Conservation (phyloP, 257 asterid genomes). For the Primulina huaijiensis region DNA sequence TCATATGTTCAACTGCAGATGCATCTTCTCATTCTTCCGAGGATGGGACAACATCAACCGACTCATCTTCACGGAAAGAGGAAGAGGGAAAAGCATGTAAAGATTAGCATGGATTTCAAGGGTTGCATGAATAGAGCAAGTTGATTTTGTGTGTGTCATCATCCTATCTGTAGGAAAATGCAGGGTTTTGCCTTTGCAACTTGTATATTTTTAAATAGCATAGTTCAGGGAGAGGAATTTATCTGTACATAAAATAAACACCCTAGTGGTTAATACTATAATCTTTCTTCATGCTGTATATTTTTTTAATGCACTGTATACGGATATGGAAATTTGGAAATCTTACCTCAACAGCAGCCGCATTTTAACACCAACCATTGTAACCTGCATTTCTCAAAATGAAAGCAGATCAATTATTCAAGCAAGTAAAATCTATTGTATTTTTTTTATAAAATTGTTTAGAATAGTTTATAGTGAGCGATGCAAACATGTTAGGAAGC, state of each 20-base stretch:
- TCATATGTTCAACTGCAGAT: conserved; percentile 22
- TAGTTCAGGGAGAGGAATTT: not conserved
- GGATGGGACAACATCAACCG: not conserved
- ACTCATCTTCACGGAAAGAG: not conserved
- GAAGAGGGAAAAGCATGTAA: not conserved
- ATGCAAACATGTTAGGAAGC: not conserved
- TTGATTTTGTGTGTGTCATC: not conserved
- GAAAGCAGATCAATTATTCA: not conserved
- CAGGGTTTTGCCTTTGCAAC: not conserved
- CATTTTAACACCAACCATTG: conserved; percentile 27
- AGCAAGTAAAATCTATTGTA: not conserved
- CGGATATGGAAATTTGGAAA: not conserved
- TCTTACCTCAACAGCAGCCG: conserved; percentile 3
- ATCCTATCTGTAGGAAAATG: not conserved
- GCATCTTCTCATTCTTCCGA: not conserved
- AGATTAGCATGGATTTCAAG: not conserved
- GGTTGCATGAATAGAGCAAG: not conserved
- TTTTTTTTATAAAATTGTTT: too few relatives aligned
- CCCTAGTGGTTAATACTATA: not conserved
- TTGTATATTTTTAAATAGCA: conserved; percentile 1
- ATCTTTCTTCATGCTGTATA: not conserved
- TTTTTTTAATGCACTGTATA: not conserved
- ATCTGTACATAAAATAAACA: not conserved
- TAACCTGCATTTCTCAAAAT: conserved; percentile 23
- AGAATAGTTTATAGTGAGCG: not conserved